A percentile compares a stretch with the other conserved stretches of the same genome.
These are phyloP conservation scores for Vitis cinerea DNA, from an alignment of 164 flowering plant genomes.

Conservation along the genomic window DNA sequence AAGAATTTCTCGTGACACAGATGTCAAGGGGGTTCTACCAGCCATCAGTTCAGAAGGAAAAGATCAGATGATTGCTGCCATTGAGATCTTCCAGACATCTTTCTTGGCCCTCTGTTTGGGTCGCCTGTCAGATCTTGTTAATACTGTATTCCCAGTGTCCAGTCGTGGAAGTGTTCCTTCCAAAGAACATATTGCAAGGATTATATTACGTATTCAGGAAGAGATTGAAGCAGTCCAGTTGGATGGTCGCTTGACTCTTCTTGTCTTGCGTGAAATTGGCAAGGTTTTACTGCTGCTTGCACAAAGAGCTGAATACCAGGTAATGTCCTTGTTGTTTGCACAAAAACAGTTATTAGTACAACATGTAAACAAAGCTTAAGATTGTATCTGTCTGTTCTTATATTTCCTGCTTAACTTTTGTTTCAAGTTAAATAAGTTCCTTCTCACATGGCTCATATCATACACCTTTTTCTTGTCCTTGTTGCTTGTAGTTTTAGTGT, in stretches of 20 bases:
- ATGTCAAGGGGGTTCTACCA: conserved; percentile 88
- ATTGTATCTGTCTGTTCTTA: background rate
- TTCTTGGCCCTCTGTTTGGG: conserved; percentile 76
- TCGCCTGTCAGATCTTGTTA: conserved; percentile 83
- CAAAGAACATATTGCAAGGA: conserved; percentile 82
- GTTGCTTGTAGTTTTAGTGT: too few relatives aligned
- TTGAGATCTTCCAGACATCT: conserved; percentile 82
- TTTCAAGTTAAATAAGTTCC: too few relatives aligned
- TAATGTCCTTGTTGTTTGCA: conserved; percentile 21
- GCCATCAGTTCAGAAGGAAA: conserved; percentile 77
- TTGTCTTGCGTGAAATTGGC: conserved; percentile 78
- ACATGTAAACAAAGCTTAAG: background rate
- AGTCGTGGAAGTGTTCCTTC: conserved; percentile 86
- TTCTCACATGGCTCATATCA: too few relatives aligned
- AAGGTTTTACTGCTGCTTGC: conserved; percentile 78
- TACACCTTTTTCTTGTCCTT: too few relatives aligned
- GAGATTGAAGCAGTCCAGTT: conserved; percentile 91
- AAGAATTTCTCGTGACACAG: conserved; percentile 87
- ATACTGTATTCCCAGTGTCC: conserved; percentile 76
- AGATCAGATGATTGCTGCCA: conserved; percentile 72
- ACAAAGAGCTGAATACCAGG: conserved; percentile 94
- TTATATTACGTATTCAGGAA: conserved; percentile 75
- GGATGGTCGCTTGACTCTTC: conserved; percentile 85
- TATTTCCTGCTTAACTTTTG: background rate
- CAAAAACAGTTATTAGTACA: background rate